Evolutionary conservation across 2,329 filamentous ascomycete genomes (phyloP), one percentile per base, ranked within the genome.

Genomic region (Didymellaceae sp.): DNA sequence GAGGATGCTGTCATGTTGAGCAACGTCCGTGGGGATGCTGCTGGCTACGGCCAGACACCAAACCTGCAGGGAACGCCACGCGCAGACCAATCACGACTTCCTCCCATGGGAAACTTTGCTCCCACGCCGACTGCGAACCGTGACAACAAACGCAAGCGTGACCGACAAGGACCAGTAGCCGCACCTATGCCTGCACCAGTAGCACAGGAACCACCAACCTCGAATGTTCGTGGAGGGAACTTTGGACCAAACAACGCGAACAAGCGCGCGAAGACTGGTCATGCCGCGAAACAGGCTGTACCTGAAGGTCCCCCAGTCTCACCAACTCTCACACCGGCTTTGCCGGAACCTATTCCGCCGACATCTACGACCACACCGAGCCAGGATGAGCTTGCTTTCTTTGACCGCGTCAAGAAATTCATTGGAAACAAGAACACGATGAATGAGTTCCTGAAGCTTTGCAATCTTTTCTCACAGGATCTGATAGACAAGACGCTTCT

Each of bases 371-470:
- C 86, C 7, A 86, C 86, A n/a, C 89, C 91, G 1, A 89, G 83
- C 18, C 83, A 86, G 45, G 93, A 97, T 50, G 93, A 97, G 68
- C 82, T 97, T 43, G 86, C 86, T 2, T 97, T 97, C 75, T 99
- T 99, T 64, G 94, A 99, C 55, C 87, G 91, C 6, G 91, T 94
- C 14, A 97, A 97, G 82, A 99, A 99, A 75, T 93, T 88, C 66
- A 90, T 99, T 50, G 87, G 88, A 54, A 97, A 97, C 73, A 89
- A 96, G 71, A 89, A 90, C 47, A 88, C 88, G 2, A 95, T 96
- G 82, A 92, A 90, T 63, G 94, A 99, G 72, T 99, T 99, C 74
- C 77, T 99, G 58, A 99, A 99, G 77, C 84, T 99, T 9, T 94
- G 93, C 78, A 99, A 97, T 62, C 81, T 99, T 22, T 99, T 91